phyloP scores from a whole-genome alignment of 2,329 filamentous ascomycete species.

The Polytolypa hystricis region DNA sequence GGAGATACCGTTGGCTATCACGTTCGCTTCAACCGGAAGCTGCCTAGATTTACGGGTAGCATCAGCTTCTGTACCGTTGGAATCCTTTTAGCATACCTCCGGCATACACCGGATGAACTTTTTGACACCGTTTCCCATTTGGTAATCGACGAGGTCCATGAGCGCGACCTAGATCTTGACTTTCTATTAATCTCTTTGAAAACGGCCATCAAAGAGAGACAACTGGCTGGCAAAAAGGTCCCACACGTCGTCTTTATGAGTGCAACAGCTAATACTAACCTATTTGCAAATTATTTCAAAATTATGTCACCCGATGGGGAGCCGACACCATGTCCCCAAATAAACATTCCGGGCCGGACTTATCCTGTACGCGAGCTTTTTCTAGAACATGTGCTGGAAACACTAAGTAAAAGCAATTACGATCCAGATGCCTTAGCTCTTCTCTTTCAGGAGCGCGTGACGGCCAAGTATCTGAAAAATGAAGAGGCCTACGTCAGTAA shows the following conservation, averaged over 20 bases:
- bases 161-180: conserved; percentile 36
- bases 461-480: conserved; percentile 16
- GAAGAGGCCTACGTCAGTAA: not conserved
- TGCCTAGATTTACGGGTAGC: conserved; percentile 24
- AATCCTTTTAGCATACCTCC: conserved; percentile 36
- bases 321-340: conserved; percentile 26
- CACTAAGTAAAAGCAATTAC: conserved; percentile 18
- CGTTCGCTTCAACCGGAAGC: conserved; percentile 31
- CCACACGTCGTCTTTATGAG: conserved; percentile 41
- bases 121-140: conserved; percentile 37
- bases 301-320: conserved; percentile 20
- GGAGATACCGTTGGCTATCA: conserved; percentile 37
- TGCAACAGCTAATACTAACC: conserved; percentile 35
- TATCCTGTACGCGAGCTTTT: conserved; percentile 35
- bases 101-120: conserved; percentile 27
- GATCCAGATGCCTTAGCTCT: conserved; percentile 12
- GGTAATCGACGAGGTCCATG: conserved; percentile 43
- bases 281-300: conserved; percentile 37
- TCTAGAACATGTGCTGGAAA: conserved; percentile 29
- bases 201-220: conserved; percentile 27
- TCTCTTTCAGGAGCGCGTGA: conserved; percentile 16
- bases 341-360: conserved; percentile 35
- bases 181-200: conserved; percentile 38
- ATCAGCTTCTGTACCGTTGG: conserved; percentile 43
- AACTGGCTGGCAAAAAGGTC: conserved; percentile 19